These are phyloP conservation scores for Gastrolobium villosum DNA, from an alignment of 306 rosid species.

Conservation along the genomic window DNA sequence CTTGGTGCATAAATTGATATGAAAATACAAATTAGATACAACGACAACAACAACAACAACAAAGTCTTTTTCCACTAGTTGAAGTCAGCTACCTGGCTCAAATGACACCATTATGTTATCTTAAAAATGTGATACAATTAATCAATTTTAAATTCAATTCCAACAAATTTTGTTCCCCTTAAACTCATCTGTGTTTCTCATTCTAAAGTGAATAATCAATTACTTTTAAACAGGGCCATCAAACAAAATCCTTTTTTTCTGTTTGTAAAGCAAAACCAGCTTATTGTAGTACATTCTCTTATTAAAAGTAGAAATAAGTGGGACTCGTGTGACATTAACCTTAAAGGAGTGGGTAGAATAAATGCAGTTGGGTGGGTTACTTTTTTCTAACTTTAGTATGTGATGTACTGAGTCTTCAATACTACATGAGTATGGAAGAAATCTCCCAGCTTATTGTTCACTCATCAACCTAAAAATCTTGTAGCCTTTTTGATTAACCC, in stretches of 20 bases:
- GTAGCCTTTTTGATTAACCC: not conserved
- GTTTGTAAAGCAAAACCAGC: not conserved
- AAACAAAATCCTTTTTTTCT: not conserved
- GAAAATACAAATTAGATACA: not conserved
- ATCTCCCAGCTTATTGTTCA: not conserved
- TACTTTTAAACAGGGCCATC: not conserved
- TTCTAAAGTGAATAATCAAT: constrained; percentile 6
- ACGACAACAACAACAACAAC: not conserved
- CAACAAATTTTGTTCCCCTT: not conserved
- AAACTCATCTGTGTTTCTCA: not conserved
- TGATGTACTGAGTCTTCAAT: too few species aligned
- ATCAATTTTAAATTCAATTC: constrained; percentile 6
- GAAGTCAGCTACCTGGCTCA: constrained; percentile 4
- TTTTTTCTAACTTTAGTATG: too few species aligned
- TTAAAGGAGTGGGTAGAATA: too few species aligned
- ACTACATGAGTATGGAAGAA: too few species aligned
- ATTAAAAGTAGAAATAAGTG: too few species aligned
- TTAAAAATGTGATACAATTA: not conserved
- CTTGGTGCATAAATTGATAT: not conserved
- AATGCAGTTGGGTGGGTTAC: too few species aligned
- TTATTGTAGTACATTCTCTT: too few species aligned
- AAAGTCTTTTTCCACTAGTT: not conserved
- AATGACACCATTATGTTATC: not conserved
- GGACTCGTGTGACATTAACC: too few species aligned
- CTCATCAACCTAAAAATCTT: not conserved